Evolutionary conservation across 2,329 filamentous ascomycete genomes (phyloP).

Genomic region (Gremmenia infestans): DNA sequence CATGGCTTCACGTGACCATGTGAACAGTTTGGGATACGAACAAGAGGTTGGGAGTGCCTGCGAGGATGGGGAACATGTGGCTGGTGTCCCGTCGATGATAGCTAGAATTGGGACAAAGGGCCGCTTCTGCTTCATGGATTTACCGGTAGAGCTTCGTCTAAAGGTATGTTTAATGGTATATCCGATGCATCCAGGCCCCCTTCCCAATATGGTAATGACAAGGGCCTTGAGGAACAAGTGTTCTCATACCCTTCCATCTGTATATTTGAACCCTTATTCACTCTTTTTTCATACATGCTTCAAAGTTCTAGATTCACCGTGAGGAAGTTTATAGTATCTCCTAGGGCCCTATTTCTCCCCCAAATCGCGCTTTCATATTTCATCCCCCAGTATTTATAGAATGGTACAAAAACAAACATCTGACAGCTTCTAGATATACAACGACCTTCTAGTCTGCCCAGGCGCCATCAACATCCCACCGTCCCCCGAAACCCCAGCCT

Average conservation of each 20-base stretch:
- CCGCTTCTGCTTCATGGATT: constrained; percentile 23
- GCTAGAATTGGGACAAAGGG: constrained; percentile 14
- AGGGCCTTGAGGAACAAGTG: no score
- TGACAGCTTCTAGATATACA: constrained; percentile 12
- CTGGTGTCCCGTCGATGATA: background rate
- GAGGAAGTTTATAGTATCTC: no score
- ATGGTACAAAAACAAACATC: background rate
- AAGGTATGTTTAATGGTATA: constrained; percentile 20
- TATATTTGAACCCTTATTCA: background rate
- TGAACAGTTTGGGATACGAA: background rate
- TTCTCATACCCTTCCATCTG: background rate
- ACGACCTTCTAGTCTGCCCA: constrained; percentile 20
- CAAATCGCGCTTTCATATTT: no score
- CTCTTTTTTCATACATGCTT: background rate
- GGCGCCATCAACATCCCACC: constrained; percentile 7
- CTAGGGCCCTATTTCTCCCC: no score
- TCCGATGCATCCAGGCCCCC: background rate
- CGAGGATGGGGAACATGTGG: background rate
- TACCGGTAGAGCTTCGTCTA: constrained; percentile 29
- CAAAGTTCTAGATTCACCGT: no score
- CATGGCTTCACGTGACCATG: background rate
- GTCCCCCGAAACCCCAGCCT: background rate
- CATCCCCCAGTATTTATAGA: background rate
- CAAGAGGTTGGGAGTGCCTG: background rate
- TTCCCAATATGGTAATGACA: background rate